Base-by-base conservation (phyloP, 2,329 filamentous ascomycete genomes). In the Stachybotrys echinatus region DNA sequence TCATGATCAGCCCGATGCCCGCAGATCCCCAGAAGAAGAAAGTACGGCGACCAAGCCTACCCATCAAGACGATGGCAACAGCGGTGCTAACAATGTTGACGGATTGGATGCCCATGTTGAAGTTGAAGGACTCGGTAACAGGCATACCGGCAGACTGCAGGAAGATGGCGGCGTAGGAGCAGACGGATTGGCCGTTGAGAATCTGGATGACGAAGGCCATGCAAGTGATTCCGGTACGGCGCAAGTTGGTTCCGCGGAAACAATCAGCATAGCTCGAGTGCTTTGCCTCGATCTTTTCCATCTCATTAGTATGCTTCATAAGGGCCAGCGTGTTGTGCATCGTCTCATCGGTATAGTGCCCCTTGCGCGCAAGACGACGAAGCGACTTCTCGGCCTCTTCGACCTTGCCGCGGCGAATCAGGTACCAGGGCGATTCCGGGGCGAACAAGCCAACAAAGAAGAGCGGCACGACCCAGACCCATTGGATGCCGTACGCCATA, bases 121-220 rank as follows among this genome's bases (percentile, higher is more conserved):
- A 66, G 55, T 64, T 60, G 54, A 78, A 81, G 2, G 77, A 65
- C 44, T 69, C 68, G 5, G 56, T 60, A 1, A 62, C 54, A 21
- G 59, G 57, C 52, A 81, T 66, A 3, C 78, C 78, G 8, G 76
- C 75, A 49, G 79, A 73, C 47, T 72, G 62, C 48, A 81, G 73
- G 53, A 74, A 66, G 53, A 81, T 77, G 2, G 76, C 76, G 2
- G 75, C 78, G 53, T 76, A 81, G 22, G 72, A 69, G 42, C 75
- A 78, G 58, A 82, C 78, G 2, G 77, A 74, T 56, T 79, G 56
- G 8, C 65, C 66, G 48, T 63, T 65, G 14, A 67, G 57, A 1
- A 61, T 60, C 54, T 68, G 65, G 6, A 65, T 64, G 5, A 59
- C 50, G 47, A 58, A 67, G 4, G 61, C 57, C 37, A 62, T 53